Base-by-base conservation (phyloP, 352 stramenopile genomes). In the Peronospora farinosa region DNA sequence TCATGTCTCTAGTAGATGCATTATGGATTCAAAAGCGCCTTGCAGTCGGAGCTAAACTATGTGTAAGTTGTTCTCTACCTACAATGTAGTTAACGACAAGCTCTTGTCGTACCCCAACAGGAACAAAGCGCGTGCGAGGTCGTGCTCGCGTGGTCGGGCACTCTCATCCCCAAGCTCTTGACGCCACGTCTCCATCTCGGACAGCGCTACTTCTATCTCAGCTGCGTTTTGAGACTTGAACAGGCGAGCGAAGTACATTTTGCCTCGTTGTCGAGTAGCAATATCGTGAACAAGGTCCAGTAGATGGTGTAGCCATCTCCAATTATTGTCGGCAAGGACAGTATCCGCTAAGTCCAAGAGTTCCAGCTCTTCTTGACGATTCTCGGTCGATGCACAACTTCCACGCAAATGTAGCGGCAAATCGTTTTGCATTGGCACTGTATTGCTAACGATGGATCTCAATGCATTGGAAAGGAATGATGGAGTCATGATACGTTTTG, bases 101-200 rank as follows among this genome's bases (percentile, higher is more conserved):
- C 51, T 65, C 54, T 75, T 75, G 46, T 75, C 66, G 33, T 68
- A 48, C n/a, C 62, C 66, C 0, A 75, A 13, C 44, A 75, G 40
- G 40, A 68, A 65, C 35, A 75, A 30, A 9, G 66, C 63, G 13
- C 51, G 47, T 25, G 44, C 47, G 16, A 67, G 45, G 33, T 74
- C 27, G 1, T 39, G 57, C 15, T 74, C 57, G 6, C 43, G 40
- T 8, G 17, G 35, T 21, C 41, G 35, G 4, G 16, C 15, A 11
- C 40, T 31, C 15, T 56, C 52, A 11, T 44, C 17, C 5, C 38
- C 25, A 39, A 61, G 40, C 15, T 48, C 11, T 8, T 43, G 13
- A 23, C 58, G 40, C 62, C 66, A 75, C 7, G 30, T 55, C 21
- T 72, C 62, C 36, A 75, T 67, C 27, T 69, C 63, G 2, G 44